Evolutionary conservation across 257 asterid species (phyloP).

Genomic region (Nicotiana noctiflora): DNA sequence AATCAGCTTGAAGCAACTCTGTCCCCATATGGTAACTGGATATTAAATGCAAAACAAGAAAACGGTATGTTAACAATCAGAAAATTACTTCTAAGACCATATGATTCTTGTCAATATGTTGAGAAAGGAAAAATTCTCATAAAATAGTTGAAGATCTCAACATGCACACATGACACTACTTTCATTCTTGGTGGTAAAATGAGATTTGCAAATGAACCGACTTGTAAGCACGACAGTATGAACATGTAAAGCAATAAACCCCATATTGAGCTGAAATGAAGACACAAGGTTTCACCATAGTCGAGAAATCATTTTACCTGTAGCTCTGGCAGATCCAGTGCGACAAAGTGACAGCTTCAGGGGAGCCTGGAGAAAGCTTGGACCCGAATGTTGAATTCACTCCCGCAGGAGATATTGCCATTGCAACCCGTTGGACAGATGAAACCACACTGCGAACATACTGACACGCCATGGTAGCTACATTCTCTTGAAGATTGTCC

Average conservation of each 20-base stretch:
- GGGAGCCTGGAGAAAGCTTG: slow-evolving; percentile 67
- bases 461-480: slow-evolving; percentile 86
- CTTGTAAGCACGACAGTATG: not conserved
- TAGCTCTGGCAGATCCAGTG: slow-evolving; percentile 97
- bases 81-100: not conserved
- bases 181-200: not conserved
- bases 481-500: slow-evolving; percentile 70
- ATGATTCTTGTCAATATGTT: not conserved
- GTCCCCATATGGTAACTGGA: slow-evolving; percentile 69
- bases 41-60: not conserved
- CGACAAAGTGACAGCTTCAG: slow-evolving; percentile 87
- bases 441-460: slow-evolving; percentile 91
- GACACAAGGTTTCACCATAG: not conserved
- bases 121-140: not conserved
- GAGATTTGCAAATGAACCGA: not conserved
- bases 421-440: slow-evolving; percentile 92
- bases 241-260: not conserved
- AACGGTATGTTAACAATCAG: not conserved
- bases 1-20: slow-evolving; percentile 53
- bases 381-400: slow-evolving; percentile 43
- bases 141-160: not conserved
- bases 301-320: slow-evolving; percentile 27
- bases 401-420: slow-evolving; percentile 83
- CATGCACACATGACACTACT: no score
- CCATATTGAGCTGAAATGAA: not conserved